Evolutionary conservation across 371 early-diverging fungal species (phyloP).

Genomic region (Capniomyces stellatus): DNA sequence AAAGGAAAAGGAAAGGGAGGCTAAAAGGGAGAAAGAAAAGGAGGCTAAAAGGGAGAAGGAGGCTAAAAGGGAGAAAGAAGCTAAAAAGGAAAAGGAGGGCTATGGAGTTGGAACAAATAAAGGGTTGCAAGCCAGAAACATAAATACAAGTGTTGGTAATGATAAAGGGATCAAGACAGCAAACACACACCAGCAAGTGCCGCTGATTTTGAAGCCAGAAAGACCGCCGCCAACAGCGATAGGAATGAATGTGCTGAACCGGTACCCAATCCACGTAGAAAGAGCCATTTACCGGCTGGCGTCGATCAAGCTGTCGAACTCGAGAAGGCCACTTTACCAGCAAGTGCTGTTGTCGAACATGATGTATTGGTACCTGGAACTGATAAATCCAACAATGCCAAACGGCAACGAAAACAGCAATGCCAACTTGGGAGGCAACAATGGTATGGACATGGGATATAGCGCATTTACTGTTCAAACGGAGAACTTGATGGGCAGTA

Average conservation of each 20-base stretch:
- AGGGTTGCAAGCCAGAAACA: not conserved
- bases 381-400: conserved; percentile 23
- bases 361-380: conserved; percentile 81
- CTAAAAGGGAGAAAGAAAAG: not conserved
- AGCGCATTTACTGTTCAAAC: too few relatives aligned
- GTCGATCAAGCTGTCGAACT: conserved; percentile 77
- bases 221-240: not conserved
- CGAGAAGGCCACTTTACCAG: conserved; percentile 65
- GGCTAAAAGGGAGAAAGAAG: not conserved
- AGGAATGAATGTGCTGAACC: not conserved
- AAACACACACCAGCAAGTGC: not conserved
- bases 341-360: conserved; percentile 88
- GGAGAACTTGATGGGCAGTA: too few relatives aligned
- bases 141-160: not conserved
- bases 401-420: conserved; percentile 13
- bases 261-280: conserved; percentile 65
- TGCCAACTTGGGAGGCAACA: too few relatives aligned
- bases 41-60: not conserved
- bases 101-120: too few relatives aligned
- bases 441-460: too few relatives aligned
- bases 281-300: conserved; percentile 82
- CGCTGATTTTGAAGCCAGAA: not conserved
- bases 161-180: too few relatives aligned
- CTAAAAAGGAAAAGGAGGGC: not conserved
- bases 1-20: not conserved